A percentile compares a stretch with the other conserved stretches of the same genome.
These are phyloP conservation scores for Xylaria sp. DNA, from an alignment of 495 filamentous ascomycete genomes.

Conservation along the genomic window DNA sequence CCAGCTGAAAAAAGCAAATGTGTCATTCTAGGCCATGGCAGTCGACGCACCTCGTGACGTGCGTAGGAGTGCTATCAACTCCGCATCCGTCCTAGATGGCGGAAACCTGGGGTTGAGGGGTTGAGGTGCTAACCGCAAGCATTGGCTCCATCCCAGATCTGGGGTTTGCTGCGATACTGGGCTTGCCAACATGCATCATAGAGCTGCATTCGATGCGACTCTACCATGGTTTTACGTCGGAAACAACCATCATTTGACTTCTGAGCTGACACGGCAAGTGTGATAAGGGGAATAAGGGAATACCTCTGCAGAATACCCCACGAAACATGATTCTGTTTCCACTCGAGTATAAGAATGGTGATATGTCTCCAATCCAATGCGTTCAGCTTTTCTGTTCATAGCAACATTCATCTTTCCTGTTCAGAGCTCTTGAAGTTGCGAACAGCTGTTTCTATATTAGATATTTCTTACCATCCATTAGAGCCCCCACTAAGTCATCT, in stretches of 20 bases:
- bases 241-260: background rate
- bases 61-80: background rate
- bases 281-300: background rate
- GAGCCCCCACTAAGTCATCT: background rate
- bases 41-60: background rate
- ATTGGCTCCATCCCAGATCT: background rate
- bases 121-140: background rate
- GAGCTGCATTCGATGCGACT: conserved; percentile 8
- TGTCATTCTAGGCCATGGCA: background rate
- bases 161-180: background rate
- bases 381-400: background rate
- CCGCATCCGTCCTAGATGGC: background rate
- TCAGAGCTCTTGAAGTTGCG: background rate
- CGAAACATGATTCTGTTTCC: background rate
- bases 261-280: background rate
- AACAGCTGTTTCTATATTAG: background rate
- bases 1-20: background rate
- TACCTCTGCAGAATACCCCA: background rate
- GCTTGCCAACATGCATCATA: background rate
- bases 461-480: background rate
- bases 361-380: background rate
- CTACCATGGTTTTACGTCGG: background rate
- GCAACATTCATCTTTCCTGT: background rate
- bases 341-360: background rate
- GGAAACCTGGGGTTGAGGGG: background rate